Evolutionary conservation across 495 filamentous ascomycete species (phyloP).

Genomic region (Aspergillus ellipticus): DNA sequence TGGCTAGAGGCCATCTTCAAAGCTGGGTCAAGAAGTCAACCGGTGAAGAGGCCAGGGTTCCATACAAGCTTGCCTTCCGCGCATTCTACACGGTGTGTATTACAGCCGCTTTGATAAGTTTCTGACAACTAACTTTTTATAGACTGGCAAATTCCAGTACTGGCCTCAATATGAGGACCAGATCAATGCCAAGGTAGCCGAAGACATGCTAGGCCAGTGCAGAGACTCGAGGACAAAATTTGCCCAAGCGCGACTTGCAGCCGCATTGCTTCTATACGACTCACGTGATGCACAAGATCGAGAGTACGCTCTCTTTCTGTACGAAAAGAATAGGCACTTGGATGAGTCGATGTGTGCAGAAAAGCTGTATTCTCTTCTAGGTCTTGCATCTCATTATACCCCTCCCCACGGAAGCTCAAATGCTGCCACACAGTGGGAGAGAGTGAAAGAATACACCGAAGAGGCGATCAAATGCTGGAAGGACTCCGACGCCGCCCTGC

Average conservation of each 20-base stretch:
- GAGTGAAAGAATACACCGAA: background rate
- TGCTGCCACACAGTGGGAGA: background rate
- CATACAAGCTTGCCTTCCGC: background rate
- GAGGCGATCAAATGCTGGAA: background rate
- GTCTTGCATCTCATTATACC: background rate
- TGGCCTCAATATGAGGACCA: background rate
- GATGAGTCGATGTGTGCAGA: background rate
- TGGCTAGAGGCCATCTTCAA: background rate
- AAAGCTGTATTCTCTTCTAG: background rate
- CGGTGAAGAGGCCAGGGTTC: background rate
- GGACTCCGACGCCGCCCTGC: background rate
- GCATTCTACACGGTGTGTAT: background rate
- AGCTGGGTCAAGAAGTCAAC: background rate
- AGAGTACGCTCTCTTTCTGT: background rate
- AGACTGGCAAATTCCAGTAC: background rate
- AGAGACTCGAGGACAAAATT: background rate
- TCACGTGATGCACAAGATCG: background rate
- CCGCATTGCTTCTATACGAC: background rate
- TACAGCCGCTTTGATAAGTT: background rate
- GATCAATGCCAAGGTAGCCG: background rate
- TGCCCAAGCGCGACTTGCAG: background rate
- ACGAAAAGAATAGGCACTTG: background rate
- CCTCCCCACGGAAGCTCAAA: background rate
- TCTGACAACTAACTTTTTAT: background rate
- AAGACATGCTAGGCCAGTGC: background rate